Percentiles rank a stretch among this genome's conserved stretches.
These are phyloP conservation scores for Physcomitrium patens DNA, from an alignment of 225 moss, liverwort and hornwort species.

Conservation along the genomic window DNA sequence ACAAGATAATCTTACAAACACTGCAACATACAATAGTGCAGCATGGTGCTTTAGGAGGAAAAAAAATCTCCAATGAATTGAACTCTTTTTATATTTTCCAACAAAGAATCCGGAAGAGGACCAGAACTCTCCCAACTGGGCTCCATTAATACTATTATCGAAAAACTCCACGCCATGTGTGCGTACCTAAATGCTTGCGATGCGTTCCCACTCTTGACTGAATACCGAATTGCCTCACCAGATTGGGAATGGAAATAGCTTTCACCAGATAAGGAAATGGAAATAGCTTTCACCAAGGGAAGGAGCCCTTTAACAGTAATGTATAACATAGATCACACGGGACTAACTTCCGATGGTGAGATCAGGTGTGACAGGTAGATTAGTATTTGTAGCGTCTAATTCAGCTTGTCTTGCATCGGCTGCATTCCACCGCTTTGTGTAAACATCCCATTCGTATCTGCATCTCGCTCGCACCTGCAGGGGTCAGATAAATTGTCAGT, in stretches of 20 bases:
- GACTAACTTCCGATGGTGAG: background rate
- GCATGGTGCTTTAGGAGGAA: no score
- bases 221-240: background rate
- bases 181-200: no score
- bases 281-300: slow-evolving; percentile 5
- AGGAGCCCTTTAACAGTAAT: background rate
- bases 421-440: slow-evolving; percentile 69
- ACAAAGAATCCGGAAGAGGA: no score
- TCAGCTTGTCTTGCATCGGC: slow-evolving; percentile 66
- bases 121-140: no score
- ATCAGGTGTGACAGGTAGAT: no score
- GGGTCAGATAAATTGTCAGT: slow-evolving; percentile 25
- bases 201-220: background rate
- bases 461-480: slow-evolving; percentile 88
- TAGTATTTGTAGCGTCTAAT: slow-evolving; percentile 15
- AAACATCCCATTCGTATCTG: slow-evolving; percentile 84
- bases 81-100: no score
- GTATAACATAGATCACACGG: background rate
- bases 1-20: no score
- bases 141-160: no score
- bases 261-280: slow-evolving; percentile 32
- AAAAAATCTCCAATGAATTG: no score
- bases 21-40: no score
- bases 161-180: no score
- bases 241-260: slow-evolving; percentile 23